Conservation (phyloP, 345 rosid genomes). For the Eucalyptus victrix region DNA sequence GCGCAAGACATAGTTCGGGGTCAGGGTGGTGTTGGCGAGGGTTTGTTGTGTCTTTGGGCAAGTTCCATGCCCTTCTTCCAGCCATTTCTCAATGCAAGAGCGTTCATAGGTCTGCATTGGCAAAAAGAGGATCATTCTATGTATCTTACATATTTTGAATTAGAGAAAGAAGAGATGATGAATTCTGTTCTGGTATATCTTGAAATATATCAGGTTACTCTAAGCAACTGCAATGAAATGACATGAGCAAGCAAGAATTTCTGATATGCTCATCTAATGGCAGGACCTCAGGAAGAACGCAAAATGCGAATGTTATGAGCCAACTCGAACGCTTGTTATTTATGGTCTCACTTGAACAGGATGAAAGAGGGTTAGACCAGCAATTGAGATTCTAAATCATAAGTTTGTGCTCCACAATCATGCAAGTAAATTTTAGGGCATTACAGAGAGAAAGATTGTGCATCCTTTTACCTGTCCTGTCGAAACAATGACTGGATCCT, state of each 20-base stretch:
- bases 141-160: neutral
- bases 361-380: neutral
- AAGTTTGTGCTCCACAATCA: neutral
- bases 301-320: neutral
- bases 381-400: neutral
- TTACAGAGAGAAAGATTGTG: neutral
- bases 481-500: conserved; percentile 96
- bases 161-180: neutral
- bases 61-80: conserved; percentile 77
- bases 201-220: neutral
- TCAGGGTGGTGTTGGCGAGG: conserved; percentile 46
- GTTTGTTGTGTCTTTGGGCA: conserved; percentile 96
- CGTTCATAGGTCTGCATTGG: conserved; percentile 81
- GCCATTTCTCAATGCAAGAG: conserved; percentile 92
- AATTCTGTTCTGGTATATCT: neutral
- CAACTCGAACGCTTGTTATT: neutral
- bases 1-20: conserved; percentile 87
- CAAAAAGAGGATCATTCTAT: neutral
- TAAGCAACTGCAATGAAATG: neutral
- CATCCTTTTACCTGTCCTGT: conserved; percentile 71
- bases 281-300: neutral
- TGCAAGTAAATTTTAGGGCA: neutral
- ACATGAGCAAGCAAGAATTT: neutral
- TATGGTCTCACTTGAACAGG: neutral
- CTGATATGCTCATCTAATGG: neutral